Conservation (phyloP, 73 alveolate genomes). For the Paramecium bursaria region DNA sequence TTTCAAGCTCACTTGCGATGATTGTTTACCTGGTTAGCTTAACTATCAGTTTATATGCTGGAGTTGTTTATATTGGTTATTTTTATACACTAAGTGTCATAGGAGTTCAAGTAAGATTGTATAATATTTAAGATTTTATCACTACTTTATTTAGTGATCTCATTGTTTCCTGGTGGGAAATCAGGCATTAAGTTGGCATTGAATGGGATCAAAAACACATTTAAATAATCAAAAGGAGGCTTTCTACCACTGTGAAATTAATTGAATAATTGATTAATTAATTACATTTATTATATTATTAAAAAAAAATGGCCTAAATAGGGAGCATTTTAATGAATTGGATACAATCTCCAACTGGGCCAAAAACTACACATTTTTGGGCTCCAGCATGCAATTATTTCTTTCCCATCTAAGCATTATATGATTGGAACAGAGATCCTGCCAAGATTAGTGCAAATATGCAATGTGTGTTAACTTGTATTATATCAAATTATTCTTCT, state of each 20-base stretch:
- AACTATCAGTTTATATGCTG: constrained; percentile 1
- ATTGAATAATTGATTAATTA: too few species aligned
- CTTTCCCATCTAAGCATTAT: constrained; percentile 62
- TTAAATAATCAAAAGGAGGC: too few species aligned
- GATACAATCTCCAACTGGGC: constrained; percentile 67
- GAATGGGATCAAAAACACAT: too few species aligned
- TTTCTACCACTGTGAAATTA: too few species aligned
- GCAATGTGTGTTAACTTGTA: constrained; percentile 63
- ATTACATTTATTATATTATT: too few species aligned
- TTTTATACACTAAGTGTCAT: constrained; percentile 11
- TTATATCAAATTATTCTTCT: too few species aligned
- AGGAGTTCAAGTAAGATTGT: not conserved
- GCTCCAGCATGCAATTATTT: constrained; percentile 63
- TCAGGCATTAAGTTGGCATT: too few species aligned
- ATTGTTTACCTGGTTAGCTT: not conserved
- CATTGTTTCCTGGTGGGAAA: constrained; percentile 50
- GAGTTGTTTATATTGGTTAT: constrained; percentile 45
- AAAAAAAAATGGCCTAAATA: too few species aligned
- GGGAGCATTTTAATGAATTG: too few species aligned
- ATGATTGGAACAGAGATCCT: constrained; percentile 72
- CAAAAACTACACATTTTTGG: constrained; percentile 72
- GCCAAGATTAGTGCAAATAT: constrained; percentile 60
- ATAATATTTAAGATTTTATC: not conserved
- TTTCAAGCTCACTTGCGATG: constrained; percentile 18
- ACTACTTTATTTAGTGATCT: constrained; percentile 2